Conservation (phyloP, 495 filamentous ascomycete genomes). For the Cercophora samala region DNA sequence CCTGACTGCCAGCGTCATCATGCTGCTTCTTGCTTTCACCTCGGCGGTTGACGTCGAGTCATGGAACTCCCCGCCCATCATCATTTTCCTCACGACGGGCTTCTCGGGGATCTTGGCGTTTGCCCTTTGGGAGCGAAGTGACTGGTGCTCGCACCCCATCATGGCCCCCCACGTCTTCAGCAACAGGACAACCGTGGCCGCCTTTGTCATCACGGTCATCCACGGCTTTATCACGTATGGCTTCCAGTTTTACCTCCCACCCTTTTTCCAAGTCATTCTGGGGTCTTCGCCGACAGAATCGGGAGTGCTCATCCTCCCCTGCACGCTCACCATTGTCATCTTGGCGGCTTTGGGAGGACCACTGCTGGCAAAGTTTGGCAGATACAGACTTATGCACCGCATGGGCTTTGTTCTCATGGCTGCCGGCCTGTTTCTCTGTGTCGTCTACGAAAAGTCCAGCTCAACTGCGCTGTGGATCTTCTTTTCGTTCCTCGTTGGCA, state of each 20-base stretch:
- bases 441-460: slow-evolving; percentile 28
- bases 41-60: slow-evolving; percentile 27
- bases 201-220: slow-evolving; percentile 27
- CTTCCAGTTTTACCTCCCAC: slow-evolving; percentile 46
- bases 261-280: slow-evolving; percentile 49
- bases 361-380: slow-evolving; percentile 41
- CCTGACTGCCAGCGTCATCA: slow-evolving; percentile 30
- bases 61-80: slow-evolving; percentile 28
- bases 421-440: slow-evolving; percentile 43
- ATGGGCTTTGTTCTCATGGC: slow-evolving; percentile 39
- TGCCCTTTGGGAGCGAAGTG: slow-evolving; percentile 28
- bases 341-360: slow-evolving; percentile 37
- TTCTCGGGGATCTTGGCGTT: slow-evolving; percentile 27
- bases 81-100: slow-evolving; percentile 23
- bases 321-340: slow-evolving; percentile 41
- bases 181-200: slow-evolving; percentile 35
- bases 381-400: slow-evolving; percentile 45
- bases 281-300: slow-evolving; percentile 35
- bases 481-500: slow-evolving; percentile 33
- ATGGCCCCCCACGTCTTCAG: slow-evolving; percentile 37
- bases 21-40: slow-evolving; percentile 36
- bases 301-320: slow-evolving; percentile 45
- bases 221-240: slow-evolving; percentile 36
- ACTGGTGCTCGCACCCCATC: slow-evolving; percentile 31
- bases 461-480: slow-evolving; percentile 29